phyloP scores from a whole-genome alignment of 768 basidiomycete genomes.

The Tricholoma matsutake region DNA sequence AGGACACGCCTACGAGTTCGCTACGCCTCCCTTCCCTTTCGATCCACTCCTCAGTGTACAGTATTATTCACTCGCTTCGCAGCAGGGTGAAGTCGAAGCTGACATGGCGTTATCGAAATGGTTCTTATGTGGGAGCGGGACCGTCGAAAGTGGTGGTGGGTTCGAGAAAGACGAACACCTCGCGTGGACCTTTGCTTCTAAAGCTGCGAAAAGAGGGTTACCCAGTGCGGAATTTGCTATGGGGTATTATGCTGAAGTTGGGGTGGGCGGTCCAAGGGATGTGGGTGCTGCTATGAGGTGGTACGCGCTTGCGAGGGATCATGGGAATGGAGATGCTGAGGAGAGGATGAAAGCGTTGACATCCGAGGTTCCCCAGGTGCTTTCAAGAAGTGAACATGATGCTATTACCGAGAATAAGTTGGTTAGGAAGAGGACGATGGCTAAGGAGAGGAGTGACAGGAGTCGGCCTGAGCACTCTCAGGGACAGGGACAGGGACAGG shows the following conservation, averaged over 20 bases:
- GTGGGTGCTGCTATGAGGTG: conserved; percentile 66
- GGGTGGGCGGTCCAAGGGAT: conserved; percentile 72
- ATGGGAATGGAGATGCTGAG: conserved; percentile 78
- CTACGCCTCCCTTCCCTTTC: conserved; percentile 78
- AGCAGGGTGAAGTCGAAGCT: conserved; percentile 87
- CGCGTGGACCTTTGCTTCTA: conserved; percentile 87
- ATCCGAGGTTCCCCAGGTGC: conserved; percentile 53
- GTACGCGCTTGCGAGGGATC: conserved; percentile 73
- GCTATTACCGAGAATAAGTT: conserved; percentile 74
- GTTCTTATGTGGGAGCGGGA: conserved; percentile 84
- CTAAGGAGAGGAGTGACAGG: conserved; percentile 50
- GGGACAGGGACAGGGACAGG: no score
- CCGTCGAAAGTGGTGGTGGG: conserved; percentile 29
- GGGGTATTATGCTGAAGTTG: conserved; percentile 94
- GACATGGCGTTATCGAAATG: conserved; percentile 98
- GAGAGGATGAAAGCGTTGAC: conserved; percentile 71
- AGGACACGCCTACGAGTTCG: conserved; percentile 91
- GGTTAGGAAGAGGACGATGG: conserved; percentile 77
- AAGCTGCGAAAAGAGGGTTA: conserved; percentile 72
- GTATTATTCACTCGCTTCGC: conserved; percentile 80
- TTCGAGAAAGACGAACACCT: conserved; percentile 88
- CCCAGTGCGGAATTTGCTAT: conserved; percentile 90
- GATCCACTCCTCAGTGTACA: conserved; percentile 89
- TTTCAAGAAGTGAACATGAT: conserved; percentile 82
- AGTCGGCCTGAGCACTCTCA: conserved; percentile 10